A percentile compares a stretch with the other conserved stretches of the same genome.
Conservation (phyloP, 1,284 basidiomycete genomes). For the Cutaneotrichosporon spelunceum region DNA sequence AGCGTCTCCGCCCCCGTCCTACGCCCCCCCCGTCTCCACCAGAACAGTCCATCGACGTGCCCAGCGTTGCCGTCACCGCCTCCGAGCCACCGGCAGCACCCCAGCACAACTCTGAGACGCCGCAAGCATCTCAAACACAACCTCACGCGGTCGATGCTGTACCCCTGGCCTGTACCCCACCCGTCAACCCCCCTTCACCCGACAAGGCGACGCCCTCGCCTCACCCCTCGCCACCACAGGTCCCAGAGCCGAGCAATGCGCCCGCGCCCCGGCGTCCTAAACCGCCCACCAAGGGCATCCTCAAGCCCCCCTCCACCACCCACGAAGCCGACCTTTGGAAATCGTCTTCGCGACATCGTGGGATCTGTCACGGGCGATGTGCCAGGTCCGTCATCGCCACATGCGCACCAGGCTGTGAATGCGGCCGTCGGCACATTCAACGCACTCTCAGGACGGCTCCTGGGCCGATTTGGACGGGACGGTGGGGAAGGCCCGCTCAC, state of each 20-base stretch:
- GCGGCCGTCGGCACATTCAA: slow-evolving; percentile 34
- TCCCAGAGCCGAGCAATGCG: slow-evolving; percentile 11
- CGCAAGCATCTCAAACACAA: not conserved
- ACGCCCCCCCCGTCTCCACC: not conserved
- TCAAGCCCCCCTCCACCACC: slow-evolving; percentile 52
- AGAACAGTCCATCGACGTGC: not conserved
- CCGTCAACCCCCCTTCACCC: not conserved
- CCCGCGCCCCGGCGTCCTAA: slow-evolving; percentile 40
- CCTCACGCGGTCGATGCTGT: not conserved
- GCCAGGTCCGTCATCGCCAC: slow-evolving; percentile 17
- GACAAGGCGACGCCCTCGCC: slow-evolving; percentile 12
- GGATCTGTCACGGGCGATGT: slow-evolving; percentile 36
- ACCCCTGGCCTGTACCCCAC: not conserved
- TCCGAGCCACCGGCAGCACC: not conserved
- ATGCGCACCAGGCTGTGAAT: slow-evolving; percentile 17
- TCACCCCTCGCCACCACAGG: slow-evolving; percentile 8
- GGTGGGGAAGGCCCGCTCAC: slow-evolving; percentile 10
- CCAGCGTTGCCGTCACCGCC: not conserved
- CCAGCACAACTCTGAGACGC: not conserved
- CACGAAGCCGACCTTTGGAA: slow-evolving; percentile 45
- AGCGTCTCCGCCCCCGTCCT: not conserved
- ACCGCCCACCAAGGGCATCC: slow-evolving; percentile 48
- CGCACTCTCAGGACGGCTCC: slow-evolving; percentile 33
- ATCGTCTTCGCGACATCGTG: slow-evolving; percentile 46
- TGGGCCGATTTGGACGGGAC: slow-evolving; percentile 28